Conservation (phyloP, 805 yeast species). For the Ogataea saltuana region DNA sequence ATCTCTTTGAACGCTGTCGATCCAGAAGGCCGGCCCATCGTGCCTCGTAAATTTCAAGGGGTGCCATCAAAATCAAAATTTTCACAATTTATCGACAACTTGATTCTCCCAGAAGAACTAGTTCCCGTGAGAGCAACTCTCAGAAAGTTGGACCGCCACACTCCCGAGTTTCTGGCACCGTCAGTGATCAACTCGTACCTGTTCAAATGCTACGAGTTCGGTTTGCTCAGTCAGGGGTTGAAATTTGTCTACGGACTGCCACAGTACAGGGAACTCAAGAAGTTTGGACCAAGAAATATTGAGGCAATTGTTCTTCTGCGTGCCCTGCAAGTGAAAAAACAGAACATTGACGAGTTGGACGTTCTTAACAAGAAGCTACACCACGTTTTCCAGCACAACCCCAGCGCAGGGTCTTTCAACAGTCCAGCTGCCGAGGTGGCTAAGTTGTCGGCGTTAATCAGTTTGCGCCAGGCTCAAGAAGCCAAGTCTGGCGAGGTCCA, state of each 20-base stretch:
- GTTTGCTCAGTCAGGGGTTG: constrained; percentile 20
- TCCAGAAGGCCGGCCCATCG: constrained; percentile 30
- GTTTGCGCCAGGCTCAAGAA: constrained; percentile 16
- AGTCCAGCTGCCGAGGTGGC: constrained; percentile 11
- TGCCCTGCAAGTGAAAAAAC: constrained; percentile 21
- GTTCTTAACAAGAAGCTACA: constrained; percentile 19
- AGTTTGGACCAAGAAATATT: constrained; percentile 21
- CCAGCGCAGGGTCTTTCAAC: constrained; percentile 4
- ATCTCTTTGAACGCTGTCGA: constrained; percentile 26
- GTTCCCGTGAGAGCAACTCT: constrained; percentile 19
- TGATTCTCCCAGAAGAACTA: constrained; percentile 29
- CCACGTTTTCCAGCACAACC: constrained; percentile 19
- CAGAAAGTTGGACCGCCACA: constrained; percentile 18
- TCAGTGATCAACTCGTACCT: constrained; percentile 28
- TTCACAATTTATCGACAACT: constrained; percentile 26
- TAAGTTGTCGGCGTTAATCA: constrained; percentile 16
- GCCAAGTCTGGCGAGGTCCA: constrained; percentile 3
- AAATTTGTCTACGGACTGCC: constrained; percentile 23
- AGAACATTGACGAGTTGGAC: constrained; percentile 14
- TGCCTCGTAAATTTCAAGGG: constrained; percentile 27
- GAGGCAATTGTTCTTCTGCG: constrained; percentile 31
- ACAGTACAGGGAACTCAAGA: constrained; percentile 15
- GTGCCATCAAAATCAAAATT: constrained; percentile 31
- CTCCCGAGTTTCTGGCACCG: constrained; percentile 24
- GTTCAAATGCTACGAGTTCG: constrained; percentile 30